Base-by-base conservation (phyloP, 2,329 filamentous ascomycete species). In the Colletotrichum spinosum region DNA sequence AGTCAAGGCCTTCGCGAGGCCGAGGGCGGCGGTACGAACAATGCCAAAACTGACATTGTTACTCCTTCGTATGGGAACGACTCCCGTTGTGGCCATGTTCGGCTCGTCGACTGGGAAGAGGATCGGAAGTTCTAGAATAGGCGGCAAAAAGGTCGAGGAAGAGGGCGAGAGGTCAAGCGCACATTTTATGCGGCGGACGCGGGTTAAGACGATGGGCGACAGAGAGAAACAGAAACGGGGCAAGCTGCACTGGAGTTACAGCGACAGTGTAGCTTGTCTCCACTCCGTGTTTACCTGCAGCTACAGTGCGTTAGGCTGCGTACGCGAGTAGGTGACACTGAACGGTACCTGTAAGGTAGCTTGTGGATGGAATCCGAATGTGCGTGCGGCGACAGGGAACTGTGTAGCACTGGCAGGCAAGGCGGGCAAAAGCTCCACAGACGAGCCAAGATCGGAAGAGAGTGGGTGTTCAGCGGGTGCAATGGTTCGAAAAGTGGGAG, bases 1-100 rank as follows among this genome's bases (percentile, higher is more conserved):
- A 64, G 82, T 83, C 35, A 87, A 71, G n/a, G 85, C 73, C 68
- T 84, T 83, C 17, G 82, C 80, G 55, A 88, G 71, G 63, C 83
- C 84, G 46, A 89, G 76, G 58, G 86, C 77, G 65, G 81, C 79
- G 39, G 84, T 80, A 67, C 85, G 81, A 54, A 80, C 70, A 66
- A 77, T 76, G 68, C 76, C 76, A 65, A 82, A 77, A 68, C 72
- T 69, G 53, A 68, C 57, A 42, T 68, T 52, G 48, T 68, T 61
- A 44, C 45, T 55, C 59, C 52, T 65, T 55, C 54, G 67, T 63
- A 42, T 57, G 37, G 60, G 60, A 44, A 59, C 60, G 42, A 60
- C 41, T 64, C 60, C 60, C 60, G 55, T 59, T 51, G 67, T 65
- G 48, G 67, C 53, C 63, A 66, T 67, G 55, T 45, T 68, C 53